phyloP scores from a whole-genome alignment of 1,139 yeast genomes.

The Yamadazyma dushanensis region DNA sequence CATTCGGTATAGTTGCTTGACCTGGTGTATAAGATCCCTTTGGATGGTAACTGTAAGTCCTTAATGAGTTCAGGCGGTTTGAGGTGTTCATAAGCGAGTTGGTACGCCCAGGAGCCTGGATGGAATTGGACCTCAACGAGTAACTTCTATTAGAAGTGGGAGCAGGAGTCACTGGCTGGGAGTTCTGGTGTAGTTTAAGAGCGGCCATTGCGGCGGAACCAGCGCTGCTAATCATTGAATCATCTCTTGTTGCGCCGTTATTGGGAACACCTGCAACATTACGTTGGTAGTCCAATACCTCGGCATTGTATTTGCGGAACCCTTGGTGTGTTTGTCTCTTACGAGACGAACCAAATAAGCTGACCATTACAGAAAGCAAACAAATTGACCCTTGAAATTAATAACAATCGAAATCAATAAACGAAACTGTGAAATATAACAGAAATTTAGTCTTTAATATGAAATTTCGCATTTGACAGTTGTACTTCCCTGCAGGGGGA shows the following conservation, averaged over 20 bases:
- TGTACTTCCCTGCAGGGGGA: too few species aligned
- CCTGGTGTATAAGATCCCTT: slow-evolving; percentile 41
- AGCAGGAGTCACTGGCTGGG: slow-evolving; percentile 14
- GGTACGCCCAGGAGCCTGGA: slow-evolving; percentile 6
- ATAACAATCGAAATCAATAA: not conserved
- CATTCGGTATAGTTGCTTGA: slow-evolving; percentile 19
- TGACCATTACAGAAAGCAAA: not conserved
- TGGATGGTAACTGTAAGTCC: slow-evolving; percentile 42
- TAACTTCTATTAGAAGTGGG: slow-evolving; percentile 19
- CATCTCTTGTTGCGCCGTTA: slow-evolving; percentile 16
- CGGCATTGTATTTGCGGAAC: slow-evolving; percentile 38
- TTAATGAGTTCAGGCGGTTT: slow-evolving; percentile 31
- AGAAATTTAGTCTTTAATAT: not conserved
- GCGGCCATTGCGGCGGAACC: slow-evolving; percentile 52
- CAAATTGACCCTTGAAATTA: not conserved
- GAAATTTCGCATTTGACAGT: too few species aligned
- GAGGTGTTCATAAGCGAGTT: slow-evolving; percentile 10
- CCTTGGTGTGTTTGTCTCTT: slow-evolving; percentile 26
- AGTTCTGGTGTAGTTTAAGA: slow-evolving; percentile 30
- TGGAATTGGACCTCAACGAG: slow-evolving; percentile 9
- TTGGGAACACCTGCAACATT: slow-evolving; percentile 28
- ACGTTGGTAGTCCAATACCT: slow-evolving; percentile 25
- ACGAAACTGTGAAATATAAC: slow-evolving; percentile 1
- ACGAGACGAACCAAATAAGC: slow-evolving; percentile 5
- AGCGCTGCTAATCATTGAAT: slow-evolving; percentile 26